Base-by-base conservation (phyloP, 139 green algal species). In the Chlorella ohadii region DNA sequence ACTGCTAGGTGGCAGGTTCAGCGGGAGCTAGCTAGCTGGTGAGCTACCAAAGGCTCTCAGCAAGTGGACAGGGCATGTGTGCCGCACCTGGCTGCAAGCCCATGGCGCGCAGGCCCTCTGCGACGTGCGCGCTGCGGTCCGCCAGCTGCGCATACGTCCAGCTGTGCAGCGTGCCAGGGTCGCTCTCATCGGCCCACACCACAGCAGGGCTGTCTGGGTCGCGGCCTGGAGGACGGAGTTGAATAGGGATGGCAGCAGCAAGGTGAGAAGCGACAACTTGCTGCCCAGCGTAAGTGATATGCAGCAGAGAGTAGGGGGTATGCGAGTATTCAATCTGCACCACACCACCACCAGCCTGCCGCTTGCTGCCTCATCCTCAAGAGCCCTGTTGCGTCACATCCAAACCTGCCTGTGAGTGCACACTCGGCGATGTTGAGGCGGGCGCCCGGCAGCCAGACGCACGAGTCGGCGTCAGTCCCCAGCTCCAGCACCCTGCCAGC, bases 381-480 rank as follows among this genome's bases (percentile, higher is more conserved):
- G n/a, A n/a, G n/a, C n/a, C n/a, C n/a, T n/a, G n/a, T n/a, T n/a
- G n/a, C n/a, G n/a, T n/a, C n/a, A n/a, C n/a, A n/a, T n/a, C n/a
- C n/a, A n/a, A 12, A 16, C 74, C 4, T 5, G 66, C 74, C 74
- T 64, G 70, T 82, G 34, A 97, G 83, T 0, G 91, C 91, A 44
- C 72, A 85, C n/a, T 91, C 87, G 22, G 95, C 96, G 39, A 95
- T 91, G 84, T 98, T 98, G 22, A 98, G 68, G 0, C 80, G 72
- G 4, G 92, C 93, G n/a, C 92, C 95, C 2, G 92, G 89, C 80
- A 98, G 87, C 94, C 96, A 98, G 41, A 51, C 51, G 25, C 66
- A 86, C 4, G 76, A 55, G 57, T 95, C 93, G 3, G 90, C 87
- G 76, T 91, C 81, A 7, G 71, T 36, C 22, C 64, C 56, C 7